A percentile compares a stretch with the other conserved stretches of the same genome.
Evolutionary conservation across 139 green algal species (phyloP).

Genomic region (Yamagishiella unicocca): DNA sequence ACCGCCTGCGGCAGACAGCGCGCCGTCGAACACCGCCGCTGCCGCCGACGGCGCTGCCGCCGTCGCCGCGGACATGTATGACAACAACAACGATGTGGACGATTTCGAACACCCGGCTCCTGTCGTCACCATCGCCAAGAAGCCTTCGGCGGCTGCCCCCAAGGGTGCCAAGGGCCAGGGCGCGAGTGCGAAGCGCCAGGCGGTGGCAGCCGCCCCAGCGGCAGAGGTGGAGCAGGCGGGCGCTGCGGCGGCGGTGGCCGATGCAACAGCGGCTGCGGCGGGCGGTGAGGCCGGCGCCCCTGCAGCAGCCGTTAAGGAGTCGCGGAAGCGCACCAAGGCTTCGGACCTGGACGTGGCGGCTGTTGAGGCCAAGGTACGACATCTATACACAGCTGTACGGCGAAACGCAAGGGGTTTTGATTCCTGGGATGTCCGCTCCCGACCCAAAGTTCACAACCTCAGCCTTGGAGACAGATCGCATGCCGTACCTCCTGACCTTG

Average conservation of each 20-base stretch:
- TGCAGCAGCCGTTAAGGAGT: not conserved
- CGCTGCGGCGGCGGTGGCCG: not conserved
- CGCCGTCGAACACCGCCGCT: not conserved
- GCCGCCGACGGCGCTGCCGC: not conserved
- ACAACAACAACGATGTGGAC: not conserved
- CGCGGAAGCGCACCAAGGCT: constrained; percentile 49
- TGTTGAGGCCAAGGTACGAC: constrained; percentile 52
- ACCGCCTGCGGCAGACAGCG: not conserved
- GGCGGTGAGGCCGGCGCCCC: not conserved
- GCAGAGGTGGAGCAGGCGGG: not conserved
- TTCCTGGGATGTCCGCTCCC: too few species aligned
- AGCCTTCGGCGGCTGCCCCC: not conserved
- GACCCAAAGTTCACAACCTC: too few species aligned
- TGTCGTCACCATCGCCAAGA: not conserved
- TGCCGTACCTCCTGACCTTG: too few species aligned
- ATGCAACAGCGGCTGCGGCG: not conserved
- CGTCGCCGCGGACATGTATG: not conserved
- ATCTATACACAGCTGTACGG: not conserved
- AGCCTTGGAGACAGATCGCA: too few species aligned
- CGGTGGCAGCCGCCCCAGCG: not conserved
- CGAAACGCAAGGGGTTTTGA: too few species aligned
- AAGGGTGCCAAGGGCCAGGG: not conserved
- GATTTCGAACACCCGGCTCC: not conserved
- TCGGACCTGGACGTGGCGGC: constrained; percentile 39
- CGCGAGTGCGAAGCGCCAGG: not conserved